Conservation (phyloP, 805 yeast species). For the Nakazawaea ernobii region DNA sequence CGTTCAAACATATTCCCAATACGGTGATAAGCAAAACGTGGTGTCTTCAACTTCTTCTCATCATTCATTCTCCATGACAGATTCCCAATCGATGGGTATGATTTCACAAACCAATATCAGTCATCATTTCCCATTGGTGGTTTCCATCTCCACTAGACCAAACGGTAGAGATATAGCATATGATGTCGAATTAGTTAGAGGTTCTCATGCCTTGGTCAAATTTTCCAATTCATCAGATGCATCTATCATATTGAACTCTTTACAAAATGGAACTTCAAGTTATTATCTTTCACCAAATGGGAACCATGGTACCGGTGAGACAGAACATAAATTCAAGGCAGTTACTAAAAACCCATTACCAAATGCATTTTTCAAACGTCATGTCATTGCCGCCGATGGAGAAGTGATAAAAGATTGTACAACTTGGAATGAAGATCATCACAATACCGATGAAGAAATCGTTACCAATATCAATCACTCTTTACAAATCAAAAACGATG, state of each 20-base stretch:
- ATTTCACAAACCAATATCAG: conserved; percentile 16
- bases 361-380: conserved; percentile 20
- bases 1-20: conserved; percentile 29
- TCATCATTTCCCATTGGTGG: conserved; percentile 26
- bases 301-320: conserved; percentile 38
- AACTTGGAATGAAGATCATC: not conserved
- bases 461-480: too few relatives aligned
- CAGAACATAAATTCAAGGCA: conserved; percentile 27
- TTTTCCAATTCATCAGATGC: conserved; percentile 16
- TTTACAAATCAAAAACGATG: too few relatives aligned
- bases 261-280: conserved; percentile 40
- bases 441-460: not conserved
- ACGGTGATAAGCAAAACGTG: conserved; percentile 34
- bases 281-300: conserved; percentile 38
- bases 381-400: conserved; percentile 26
- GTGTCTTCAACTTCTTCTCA: conserved; percentile 19
- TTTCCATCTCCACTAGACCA: conserved; percentile 17
- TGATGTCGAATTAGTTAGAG: conserved; percentile 23
- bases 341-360: conserved; percentile 18
- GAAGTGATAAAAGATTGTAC: conserved; percentile 21
- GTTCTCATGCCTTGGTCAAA: conserved; percentile 13
- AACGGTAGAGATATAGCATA: conserved; percentile 21
- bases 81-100: conserved; percentile 14
- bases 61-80: conserved; percentile 20
- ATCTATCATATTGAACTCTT: conserved; percentile 20